Conservation (phyloP, 208 protist genomes). For the Herpetomonas tarakana region DNA sequence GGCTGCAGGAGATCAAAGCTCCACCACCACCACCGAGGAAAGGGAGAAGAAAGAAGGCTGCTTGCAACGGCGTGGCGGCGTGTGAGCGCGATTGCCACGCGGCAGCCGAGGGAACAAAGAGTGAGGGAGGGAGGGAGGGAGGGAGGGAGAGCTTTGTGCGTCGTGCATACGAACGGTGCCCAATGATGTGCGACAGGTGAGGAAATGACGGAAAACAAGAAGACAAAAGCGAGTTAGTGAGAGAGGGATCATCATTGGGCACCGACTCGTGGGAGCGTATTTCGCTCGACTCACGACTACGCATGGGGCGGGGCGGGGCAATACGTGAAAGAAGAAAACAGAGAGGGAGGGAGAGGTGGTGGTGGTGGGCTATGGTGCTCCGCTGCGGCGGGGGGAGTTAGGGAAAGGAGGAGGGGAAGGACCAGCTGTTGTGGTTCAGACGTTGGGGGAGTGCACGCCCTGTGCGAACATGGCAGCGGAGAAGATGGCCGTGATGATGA, state of each 20-base stretch:
- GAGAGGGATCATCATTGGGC: background rate
- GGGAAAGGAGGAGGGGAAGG: background rate
- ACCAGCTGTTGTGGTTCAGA: background rate
- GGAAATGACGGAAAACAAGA: background rate
- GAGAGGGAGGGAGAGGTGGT: background rate
- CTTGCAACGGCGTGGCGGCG: background rate
- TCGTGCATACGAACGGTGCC: background rate
- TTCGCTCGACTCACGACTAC: too few relatives aligned
- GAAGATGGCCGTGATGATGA: constrained; percentile 47
- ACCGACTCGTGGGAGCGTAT: too few relatives aligned
- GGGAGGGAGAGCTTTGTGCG: background rate
- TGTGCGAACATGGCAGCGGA: constrained; percentile 76
- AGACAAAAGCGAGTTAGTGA: background rate
- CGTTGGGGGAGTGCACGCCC: constrained; percentile 53
- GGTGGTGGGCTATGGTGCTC: background rate
- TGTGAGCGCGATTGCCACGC: background rate
- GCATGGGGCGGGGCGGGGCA: background rate
- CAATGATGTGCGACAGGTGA: background rate
- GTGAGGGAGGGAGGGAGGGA: background rate
- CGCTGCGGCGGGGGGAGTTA: background rate
- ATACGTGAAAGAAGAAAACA: constrained; percentile 2
- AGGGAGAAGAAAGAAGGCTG: background rate
- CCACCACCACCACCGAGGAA: background rate
- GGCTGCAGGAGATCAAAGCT: background rate
- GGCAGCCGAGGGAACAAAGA: background rate